These are phyloP conservation scores for Myochromella boudieri DNA, from an alignment of 768 basidiomycete species.

Conservation along the genomic window DNA sequence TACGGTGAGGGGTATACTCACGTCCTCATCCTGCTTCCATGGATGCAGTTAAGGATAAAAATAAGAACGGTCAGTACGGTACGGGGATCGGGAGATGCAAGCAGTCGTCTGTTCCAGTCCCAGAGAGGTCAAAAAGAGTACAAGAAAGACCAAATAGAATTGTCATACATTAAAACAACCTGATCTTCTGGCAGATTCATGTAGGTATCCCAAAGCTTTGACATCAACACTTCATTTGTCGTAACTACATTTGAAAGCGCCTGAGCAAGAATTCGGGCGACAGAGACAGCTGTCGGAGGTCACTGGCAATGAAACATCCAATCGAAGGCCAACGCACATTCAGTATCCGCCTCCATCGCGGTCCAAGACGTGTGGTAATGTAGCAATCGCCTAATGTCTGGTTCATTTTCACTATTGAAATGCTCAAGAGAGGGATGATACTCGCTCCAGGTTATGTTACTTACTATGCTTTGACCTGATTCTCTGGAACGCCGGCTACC, in stretches of 20 bases:
- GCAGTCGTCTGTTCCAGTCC: slow-evolving; percentile 45
- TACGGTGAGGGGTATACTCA: slow-evolving; percentile 31
- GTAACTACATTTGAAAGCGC: slow-evolving; percentile 85
- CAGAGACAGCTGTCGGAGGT: slow-evolving; percentile 48
- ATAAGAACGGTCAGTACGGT: slow-evolving; percentile 64
- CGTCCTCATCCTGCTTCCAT: slow-evolving; percentile 56
- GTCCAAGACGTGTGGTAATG: slow-evolving; percentile 79
- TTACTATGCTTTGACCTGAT: slow-evolving; percentile 76
- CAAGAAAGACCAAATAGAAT: slow-evolving; percentile 8
- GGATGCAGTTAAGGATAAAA: slow-evolving; percentile 71
- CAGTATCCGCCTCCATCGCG: slow-evolving; percentile 57
- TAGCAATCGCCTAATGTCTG: slow-evolving; percentile 62
- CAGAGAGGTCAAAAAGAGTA: slow-evolving; percentile 16
- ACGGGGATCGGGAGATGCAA: slow-evolving; percentile 64
- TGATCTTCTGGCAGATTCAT: slow-evolving; percentile 71
- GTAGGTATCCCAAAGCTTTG: slow-evolving; percentile 63
- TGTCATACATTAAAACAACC: slow-evolving; percentile 68
- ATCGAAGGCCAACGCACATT: slow-evolving; percentile 41
- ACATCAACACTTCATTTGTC: slow-evolving; percentile 56
- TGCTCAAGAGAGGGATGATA: slow-evolving; percentile 4
- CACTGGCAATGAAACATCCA: background rate
- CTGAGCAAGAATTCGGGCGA: slow-evolving; percentile 71
- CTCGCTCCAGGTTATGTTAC: slow-evolving; percentile 24
- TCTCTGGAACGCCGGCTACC: slow-evolving; percentile 69
- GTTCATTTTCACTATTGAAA: slow-evolving; percentile 62